These are phyloP conservation scores for Artomyces pyxidatus DNA, from an alignment of 768 basidiomycete species.

Conservation along the genomic window DNA sequence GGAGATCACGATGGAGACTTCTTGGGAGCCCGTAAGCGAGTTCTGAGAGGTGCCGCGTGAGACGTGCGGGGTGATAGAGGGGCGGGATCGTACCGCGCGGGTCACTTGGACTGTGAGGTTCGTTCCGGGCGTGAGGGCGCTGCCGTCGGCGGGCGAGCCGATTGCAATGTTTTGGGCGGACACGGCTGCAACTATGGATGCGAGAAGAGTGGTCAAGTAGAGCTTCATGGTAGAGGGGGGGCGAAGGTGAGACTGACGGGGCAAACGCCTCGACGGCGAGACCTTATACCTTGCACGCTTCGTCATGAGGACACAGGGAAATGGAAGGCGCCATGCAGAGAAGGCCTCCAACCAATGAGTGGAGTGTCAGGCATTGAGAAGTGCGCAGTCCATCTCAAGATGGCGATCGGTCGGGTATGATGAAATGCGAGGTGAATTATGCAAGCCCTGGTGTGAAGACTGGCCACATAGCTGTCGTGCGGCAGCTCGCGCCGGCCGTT, in stretches of 20 bases:
- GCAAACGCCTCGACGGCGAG: too few relatives aligned
- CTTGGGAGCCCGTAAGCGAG: slow-evolving; percentile 2
- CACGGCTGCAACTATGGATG: background rate
- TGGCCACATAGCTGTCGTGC: too few relatives aligned
- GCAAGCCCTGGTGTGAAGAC: too few relatives aligned
- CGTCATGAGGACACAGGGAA: too few relatives aligned
- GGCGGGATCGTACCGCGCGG: background rate
- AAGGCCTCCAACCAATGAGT: too few relatives aligned
- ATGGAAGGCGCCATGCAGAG: too few relatives aligned
- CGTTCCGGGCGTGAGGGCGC: background rate
- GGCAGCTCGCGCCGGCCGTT: too few relatives aligned
- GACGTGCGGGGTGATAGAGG: background rate
- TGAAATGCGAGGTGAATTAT: too few relatives aligned
- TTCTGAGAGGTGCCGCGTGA: background rate
- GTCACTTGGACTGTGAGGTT: slow-evolving; percentile 1
- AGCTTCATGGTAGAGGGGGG: background rate
- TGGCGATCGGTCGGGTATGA: too few relatives aligned
- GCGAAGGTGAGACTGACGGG: background rate
- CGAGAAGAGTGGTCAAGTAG: background rate
- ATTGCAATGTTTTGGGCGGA: background rate
- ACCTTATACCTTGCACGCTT: too few relatives aligned
- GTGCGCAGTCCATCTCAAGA: too few relatives aligned
- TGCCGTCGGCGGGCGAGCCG: background rate
- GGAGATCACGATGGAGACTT: slow-evolving; percentile 1
- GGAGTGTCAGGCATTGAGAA: too few relatives aligned